Evolutionary conservation across 805 yeast species (phyloP).

Genomic region (Zygosaccharomyces kombuchaensis): DNA sequence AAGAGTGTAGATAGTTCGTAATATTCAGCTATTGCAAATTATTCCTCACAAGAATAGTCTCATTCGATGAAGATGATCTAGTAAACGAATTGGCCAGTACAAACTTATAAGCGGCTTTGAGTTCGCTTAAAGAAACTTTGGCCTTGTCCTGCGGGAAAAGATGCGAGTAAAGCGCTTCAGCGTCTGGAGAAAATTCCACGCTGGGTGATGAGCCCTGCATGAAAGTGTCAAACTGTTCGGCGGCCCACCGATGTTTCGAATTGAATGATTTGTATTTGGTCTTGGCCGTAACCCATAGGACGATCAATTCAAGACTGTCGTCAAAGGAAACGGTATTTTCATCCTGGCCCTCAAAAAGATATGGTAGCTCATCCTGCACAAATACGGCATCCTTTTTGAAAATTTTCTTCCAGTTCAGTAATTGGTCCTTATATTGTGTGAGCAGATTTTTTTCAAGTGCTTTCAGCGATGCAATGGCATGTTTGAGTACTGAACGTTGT

Average conservation of each 20-base stretch:
- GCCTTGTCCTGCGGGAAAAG: constrained; percentile 8
- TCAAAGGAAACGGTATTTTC: constrained; percentile 44
- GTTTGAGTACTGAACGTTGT: constrained; percentile 46
- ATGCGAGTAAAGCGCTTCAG: constrained; percentile 9
- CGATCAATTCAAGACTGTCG: constrained; percentile 46
- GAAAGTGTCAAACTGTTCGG: constrained; percentile 8
- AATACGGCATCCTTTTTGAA: constrained; percentile 49
- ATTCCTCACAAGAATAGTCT: constrained; percentile 22
- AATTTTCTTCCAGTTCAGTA: constrained; percentile 50
- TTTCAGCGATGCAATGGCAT: constrained; percentile 43
- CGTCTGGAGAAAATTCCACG: neutral
- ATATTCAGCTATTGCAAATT: neutral
- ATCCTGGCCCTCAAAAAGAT: constrained; percentile 45
- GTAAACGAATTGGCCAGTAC: constrained; percentile 20
- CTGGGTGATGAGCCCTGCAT: constrained; percentile 3
- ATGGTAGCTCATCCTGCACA: constrained; percentile 42
- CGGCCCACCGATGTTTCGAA: constrained; percentile 20
- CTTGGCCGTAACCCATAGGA: constrained; percentile 30
- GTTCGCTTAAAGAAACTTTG: constrained; percentile 10
- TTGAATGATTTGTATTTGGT: constrained; percentile 12
- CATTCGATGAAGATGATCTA: constrained; percentile 22
- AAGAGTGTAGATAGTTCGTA: neutral
- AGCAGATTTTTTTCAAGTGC: constrained; percentile 47
- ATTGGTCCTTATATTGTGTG: constrained; percentile 37
- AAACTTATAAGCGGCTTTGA: constrained; percentile 16